Evolutionary conservation across 306 rosid genomes (phyloP).

Genomic region (Cicer bijugum): DNA sequence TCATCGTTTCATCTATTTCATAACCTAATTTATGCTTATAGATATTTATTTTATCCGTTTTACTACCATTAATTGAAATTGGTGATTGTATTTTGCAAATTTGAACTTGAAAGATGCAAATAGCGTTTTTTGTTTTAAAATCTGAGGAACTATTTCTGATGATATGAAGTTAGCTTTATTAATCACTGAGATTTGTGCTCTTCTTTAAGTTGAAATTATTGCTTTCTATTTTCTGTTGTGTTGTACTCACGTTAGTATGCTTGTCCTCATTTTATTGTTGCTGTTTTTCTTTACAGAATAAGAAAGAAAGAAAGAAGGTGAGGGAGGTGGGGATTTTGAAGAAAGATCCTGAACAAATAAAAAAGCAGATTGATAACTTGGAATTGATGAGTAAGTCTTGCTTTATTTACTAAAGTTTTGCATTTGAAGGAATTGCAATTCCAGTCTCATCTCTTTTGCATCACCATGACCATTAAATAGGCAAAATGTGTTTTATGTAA

Average conservation of each 20-base stretch:
- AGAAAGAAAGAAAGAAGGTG: conserved; percentile 97
- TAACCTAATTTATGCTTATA: conserved; percentile 33
- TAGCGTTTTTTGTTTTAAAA: not conserved
- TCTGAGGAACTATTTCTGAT: conserved; percentile 3
- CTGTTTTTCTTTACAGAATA: conserved; percentile 62
- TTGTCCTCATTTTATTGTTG: not conserved
- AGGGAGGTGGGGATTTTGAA: conserved; percentile 99
- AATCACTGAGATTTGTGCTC: not conserved
- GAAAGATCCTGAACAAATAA: conserved; percentile 89
- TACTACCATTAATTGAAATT: conserved; percentile 7
- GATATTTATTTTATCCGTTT: not conserved
- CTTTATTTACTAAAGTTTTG: conserved; percentile 14
- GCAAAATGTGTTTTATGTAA: not conserved
- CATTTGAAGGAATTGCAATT: conserved; percentile 2
- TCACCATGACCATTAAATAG: not conserved
- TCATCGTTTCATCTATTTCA: not conserved
- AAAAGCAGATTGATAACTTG: conserved; percentile 92
- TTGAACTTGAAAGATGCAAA: not conserved
- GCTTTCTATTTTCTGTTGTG: not conserved
- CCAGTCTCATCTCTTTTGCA: not conserved
- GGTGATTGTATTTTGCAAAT: not conserved
- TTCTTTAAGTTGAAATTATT: not conserved
- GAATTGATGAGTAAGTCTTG: conserved; percentile 84
- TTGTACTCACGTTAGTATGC: not conserved
- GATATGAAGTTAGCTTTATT: conserved; percentile 4